phyloP scores from a whole-genome alignment of 192 early-diverging fungal genomes.

The Coemansia sp. region DNA sequence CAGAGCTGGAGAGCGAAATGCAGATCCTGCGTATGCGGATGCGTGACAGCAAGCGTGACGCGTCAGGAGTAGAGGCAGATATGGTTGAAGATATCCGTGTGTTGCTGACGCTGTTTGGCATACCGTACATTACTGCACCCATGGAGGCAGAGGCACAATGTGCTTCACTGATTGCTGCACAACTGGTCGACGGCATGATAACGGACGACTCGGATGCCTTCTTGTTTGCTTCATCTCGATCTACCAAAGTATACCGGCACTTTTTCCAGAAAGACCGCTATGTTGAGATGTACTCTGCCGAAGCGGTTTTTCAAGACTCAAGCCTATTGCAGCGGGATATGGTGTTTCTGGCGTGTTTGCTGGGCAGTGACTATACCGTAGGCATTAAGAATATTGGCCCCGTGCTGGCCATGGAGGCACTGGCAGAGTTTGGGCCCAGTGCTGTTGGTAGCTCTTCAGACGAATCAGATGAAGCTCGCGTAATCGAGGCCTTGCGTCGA shows the following conservation, averaged over 20 bases:
- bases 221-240: constrained; percentile 74
- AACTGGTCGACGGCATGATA: constrained; percentile 88
- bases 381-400: constrained; percentile 86
- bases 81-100: constrained; percentile 60
- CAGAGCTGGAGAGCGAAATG: constrained; percentile 34
- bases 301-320: constrained; percentile 66
- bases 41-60: constrained; percentile 31
- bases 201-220: constrained; percentile 98
- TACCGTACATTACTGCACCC: constrained; percentile 89
- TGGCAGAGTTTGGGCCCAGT: constrained; percentile 66
- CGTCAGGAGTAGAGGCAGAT: constrained; percentile 33
- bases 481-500: constrained; percentile 20
- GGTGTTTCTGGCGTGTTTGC: constrained; percentile 80
- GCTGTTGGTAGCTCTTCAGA: constrained; percentile 5
- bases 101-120: constrained; percentile 84
- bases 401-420: constrained; percentile 85
- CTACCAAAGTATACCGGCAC: constrained; percentile 74
- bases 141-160: constrained; percentile 99
- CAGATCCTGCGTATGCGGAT: constrained; percentile 30
- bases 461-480: constrained; percentile 22
- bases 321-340: constrained; percentile 66
- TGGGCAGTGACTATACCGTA: constrained; percentile 97
- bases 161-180: constrained; percentile 59
- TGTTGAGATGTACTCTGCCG: constrained; percentile 78
- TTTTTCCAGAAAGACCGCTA: constrained; percentile 89